Evolutionary conservation across 2,329 filamentous ascomycete genomes (phyloP), one percentile per base, ranked within the genome.

Genomic region (Exophiala calicioides): DNA sequence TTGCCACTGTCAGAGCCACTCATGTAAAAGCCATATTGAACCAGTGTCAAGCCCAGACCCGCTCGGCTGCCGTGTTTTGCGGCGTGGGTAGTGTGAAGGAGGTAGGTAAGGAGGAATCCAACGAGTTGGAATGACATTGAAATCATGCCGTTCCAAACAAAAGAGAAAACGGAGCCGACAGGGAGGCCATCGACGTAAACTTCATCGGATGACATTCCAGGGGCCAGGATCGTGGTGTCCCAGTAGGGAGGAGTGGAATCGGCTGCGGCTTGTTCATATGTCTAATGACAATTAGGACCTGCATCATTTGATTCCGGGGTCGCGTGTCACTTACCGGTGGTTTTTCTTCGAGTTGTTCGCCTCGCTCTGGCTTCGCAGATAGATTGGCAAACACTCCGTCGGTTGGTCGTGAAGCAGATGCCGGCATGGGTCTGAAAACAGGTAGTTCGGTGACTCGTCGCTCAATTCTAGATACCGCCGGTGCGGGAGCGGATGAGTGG

Each of bases 1-100:
- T 71, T 72, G 48, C 65, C 60, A 15, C 73, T 71, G 44, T 68
- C 69, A 21, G 76, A 72, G 34, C 80, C 80, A 65, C 90, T 93
- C 88, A 97, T 94, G 59, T 89, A 90, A 69, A 98, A 97, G 23
- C 93, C 93, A 63, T 94, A 97, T 67, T 97, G 91, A 36, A 98
- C 90, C 8, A 98, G 79, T 0, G 90, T 96, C 59, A 98, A 88
- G 52, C 93, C 93, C 39, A 98, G 84, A 43, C 93, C 93, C 40
- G 91, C 90, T 62, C 89, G 86, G 34, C 90, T 95, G 38, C 93
- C 93, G 65, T 98, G 95, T 73, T 98, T 98, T 60, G 93, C 93
- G 3, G 93, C 93, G 68, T 98, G 93, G 5, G 91, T 95, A 21
- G 93, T 97, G 76, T 98, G 93, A 3, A 98, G 80, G 47, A 98